Base-by-base conservation (phyloP, 306 rosid species). In the Pterocarpus macrocarpus region DNA sequence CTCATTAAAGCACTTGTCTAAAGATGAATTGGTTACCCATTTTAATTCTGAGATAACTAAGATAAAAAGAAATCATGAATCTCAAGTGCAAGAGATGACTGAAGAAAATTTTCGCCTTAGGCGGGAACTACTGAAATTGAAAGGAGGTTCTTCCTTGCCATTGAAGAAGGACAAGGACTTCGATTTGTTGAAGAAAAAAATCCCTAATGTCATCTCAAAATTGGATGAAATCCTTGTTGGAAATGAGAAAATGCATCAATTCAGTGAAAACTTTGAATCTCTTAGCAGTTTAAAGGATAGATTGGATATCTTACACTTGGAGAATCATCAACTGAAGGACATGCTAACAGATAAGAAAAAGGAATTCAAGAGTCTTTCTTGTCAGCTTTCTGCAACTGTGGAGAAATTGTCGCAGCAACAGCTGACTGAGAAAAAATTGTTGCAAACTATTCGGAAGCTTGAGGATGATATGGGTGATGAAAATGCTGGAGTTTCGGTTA, bases 51-150 rank as follows among this genome's bases (percentile, higher is more conserved):
- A 84, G 89, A 88, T 96, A 84, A 88, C 91, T 68, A 88, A 83
- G 63, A 85, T 90, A 94, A 92, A 85, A 89, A 90, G 98, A 87
- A 85, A 90, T 66, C 98, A 96, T 35, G 99, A 96, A 76, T 89
- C 90, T 53, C 76, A 89, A 69, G 90, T 92, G 86, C 97, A 79
- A 6, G 82, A 82, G 84, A 65, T 82, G 66, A 93, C 90, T 32
- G 99, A 96, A 86, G 87, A 89, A 69, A 79, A 66, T 73, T 80
- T 90, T 80, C 79, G 79, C 75, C 91, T 90, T 35, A 92, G 39
- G 87, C 62, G 97, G 74, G 91, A 88, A 65, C 55, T 83, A 8
- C 66, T 92, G 63, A 89, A 7, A 22, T 65, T 90, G 75, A 90
- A 3, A 85, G 88, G 71, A 78, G 88, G 88, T 41, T 80, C 90